These are phyloP conservation scores for Linnemannia elongata DNA, from an alignment of 192 early-diverging fungal genomes.

Conservation along the genomic window DNA sequence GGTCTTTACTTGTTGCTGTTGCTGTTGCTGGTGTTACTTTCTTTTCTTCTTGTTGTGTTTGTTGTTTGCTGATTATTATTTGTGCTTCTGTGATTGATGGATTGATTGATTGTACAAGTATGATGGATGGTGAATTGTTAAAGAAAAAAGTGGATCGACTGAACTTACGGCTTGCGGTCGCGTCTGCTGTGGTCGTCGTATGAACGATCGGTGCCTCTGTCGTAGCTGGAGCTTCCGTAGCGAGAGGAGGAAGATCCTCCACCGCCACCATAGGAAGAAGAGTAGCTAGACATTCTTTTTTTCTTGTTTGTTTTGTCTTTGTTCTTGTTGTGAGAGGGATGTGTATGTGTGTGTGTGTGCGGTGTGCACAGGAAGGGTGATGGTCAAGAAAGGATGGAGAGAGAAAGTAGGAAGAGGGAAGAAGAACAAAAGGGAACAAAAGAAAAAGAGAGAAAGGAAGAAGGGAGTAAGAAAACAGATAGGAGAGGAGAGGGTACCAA, in stretches of 20 bases:
- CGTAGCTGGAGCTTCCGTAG: conserved; percentile 31
- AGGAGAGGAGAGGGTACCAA: neutral
- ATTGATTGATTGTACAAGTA: no score
- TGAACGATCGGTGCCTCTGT: conserved; percentile 70
- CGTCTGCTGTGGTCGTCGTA: conserved; percentile 75
- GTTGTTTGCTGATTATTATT: no score
- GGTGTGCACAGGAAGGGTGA: neutral
- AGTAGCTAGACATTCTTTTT: conserved; percentile 39
- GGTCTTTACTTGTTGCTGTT: no score
- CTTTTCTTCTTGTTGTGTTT: no score
- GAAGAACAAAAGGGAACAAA: conserved; percentile 5
- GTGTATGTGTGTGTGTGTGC: neutral
- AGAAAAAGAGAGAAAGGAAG: conserved; percentile 1
- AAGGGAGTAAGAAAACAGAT: neutral
- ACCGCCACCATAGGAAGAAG: conserved; percentile 33
- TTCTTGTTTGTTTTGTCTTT: neutral
- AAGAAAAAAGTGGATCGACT: neutral
- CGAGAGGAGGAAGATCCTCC: conserved; percentile 27
- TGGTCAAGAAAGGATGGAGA: neutral
- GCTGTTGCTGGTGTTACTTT: no score
- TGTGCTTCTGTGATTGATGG: no score
- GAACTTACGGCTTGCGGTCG: conserved; percentile 70
- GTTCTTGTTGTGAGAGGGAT: neutral
- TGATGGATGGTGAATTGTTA: neutral
- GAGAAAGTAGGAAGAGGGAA: neutral